Base-by-base conservation (phyloP, 352 stramenopile genomes). In the Phytopythium ostracodes region DNA sequence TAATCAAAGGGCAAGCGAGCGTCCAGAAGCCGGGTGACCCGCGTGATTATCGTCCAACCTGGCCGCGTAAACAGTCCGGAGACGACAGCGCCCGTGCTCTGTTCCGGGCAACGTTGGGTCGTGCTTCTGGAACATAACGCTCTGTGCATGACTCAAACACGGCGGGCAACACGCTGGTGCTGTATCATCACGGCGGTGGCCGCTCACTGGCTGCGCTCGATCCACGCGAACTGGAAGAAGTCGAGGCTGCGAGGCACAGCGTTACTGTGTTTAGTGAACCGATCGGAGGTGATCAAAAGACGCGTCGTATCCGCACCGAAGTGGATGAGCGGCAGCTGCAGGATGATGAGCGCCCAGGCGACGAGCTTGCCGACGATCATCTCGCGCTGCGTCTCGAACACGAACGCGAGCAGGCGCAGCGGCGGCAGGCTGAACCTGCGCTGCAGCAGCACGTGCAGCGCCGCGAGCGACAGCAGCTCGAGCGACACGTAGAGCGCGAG, bases 351-450 rank as follows among this genome's bases (percentile, higher is more conserved):
- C 9, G 47, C 25, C 47, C 47, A 54, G 47, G 47, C 47, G 12
- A 33, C 25, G 47, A 54, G 47, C 47, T 54, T 54, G 47, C 47
- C 47, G 22, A 54, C 22, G 47, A 54, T 54, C 47, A 54, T 54
- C 47, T 54, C 47, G 47, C 47, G 47, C 47, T 83, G 71, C 0
- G 59, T 73, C 44, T 72, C 58, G 27, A 83, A 47, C 14, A 80
- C 72, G 22, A 83, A 83, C 18, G 59, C 64, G 3, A 83, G 59
- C 17, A 76, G 69, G 9, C 64, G 58, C 8, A 77, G 49, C 10
- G 66, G 38, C 5, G 58, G 66, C 0, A 83, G 25, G 7, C 43
- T 43, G n/a, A 72, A 69, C 49, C 68, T 70, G 11, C 66, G 62
- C 7, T 75, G 42, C 5, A 83, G 31, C 18, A 74, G 44, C 1